These are phyloP conservation scores for Oryza glumipatula DNA, from an alignment of 176 grass and related monocot species.

Conservation along the genomic window DNA sequence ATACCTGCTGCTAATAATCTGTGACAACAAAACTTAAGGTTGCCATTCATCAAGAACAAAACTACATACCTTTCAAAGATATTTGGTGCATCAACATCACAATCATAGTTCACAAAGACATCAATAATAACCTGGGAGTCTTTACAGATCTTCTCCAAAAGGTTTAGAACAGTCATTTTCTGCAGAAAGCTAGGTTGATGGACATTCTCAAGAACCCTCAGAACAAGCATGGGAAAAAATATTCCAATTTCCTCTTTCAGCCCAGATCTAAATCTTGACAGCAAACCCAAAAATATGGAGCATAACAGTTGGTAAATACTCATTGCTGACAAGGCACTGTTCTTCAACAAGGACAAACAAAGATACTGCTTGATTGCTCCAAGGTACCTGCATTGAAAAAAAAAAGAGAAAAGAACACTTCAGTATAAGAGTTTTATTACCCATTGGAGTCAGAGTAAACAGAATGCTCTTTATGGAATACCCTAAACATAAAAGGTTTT, in stretches of 20 bases:
- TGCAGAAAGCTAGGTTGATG: conserved; percentile 94
- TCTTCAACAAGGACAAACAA: conserved; percentile 96
- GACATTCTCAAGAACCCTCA: conserved; percentile 94
- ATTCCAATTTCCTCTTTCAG: conserved; percentile 98
- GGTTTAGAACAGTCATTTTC: conserved; percentile 91
- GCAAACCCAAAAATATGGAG: conserved; percentile 84
- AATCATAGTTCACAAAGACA: conserved; percentile 99
- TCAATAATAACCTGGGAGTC: conserved; percentile 87
- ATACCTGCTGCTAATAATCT: conserved; percentile 7
- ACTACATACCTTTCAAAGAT: conserved; percentile 86
- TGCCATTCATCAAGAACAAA: conserved; percentile 24
- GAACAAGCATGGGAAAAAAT: conserved; percentile 96
- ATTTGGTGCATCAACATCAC: conserved; percentile 95
- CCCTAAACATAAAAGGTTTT: conserved; percentile 12
- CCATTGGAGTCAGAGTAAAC: conserved; percentile 33
- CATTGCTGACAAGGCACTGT: conserved; percentile 86
- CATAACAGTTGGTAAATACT: conserved; percentile 96
- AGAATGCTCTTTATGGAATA: conserved; percentile 7
- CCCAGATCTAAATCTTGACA: conserved; percentile 91
- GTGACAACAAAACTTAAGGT: conserved; percentile 19
- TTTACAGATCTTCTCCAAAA: conserved; percentile 89
- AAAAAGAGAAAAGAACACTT: not conserved
- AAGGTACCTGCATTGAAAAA: conserved; percentile 74
- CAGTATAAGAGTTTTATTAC: conserved; percentile 13
- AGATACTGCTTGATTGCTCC: conserved; percentile 96